These are phyloP conservation scores for Penicillium sp. DNA, from an alignment of 2,329 filamentous ascomycete genomes.

Conservation along the genomic window DNA sequence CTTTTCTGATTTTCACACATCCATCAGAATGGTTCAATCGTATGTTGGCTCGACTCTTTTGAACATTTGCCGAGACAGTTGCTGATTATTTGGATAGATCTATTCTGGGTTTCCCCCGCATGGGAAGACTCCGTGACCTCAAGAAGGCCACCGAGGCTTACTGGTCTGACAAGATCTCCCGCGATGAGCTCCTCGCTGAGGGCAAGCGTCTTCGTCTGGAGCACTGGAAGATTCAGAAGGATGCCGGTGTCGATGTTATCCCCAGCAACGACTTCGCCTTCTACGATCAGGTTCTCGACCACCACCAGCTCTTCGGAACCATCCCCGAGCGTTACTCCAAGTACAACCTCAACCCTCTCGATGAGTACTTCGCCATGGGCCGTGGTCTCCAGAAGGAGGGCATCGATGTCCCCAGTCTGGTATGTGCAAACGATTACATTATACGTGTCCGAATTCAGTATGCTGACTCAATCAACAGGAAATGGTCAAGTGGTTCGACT, in stretches of 20 bases:
- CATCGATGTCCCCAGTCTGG: slow-evolving; percentile 84
- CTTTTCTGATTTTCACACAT: slow-evolving; percentile 22
- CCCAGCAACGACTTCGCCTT: slow-evolving; percentile 99
- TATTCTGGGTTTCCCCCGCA: slow-evolving; percentile 97
- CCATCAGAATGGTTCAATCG: slow-evolving; percentile 61
- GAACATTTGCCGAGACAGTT: neutral
- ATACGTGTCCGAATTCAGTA: neutral
- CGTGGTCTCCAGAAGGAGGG: slow-evolving; percentile 84
- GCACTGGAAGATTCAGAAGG: slow-evolving; percentile 99
- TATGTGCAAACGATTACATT: slow-evolving; percentile 38
- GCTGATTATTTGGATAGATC: slow-evolving; percentile 47
- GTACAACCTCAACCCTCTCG: slow-evolving; percentile 80
- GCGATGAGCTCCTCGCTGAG: slow-evolving; percentile 86
- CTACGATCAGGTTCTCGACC: slow-evolving; percentile 54
- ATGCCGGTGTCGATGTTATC: slow-evolving; percentile 95
- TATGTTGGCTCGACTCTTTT: slow-evolving; percentile 38
- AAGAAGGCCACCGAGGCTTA: slow-evolving; percentile 99
- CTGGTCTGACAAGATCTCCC: slow-evolving; percentile 93
- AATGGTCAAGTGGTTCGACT: slow-evolving; percentile 99
- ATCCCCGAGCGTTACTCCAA: slow-evolving; percentile 91
- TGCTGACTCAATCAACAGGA: slow-evolving; percentile 53
- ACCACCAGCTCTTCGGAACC: slow-evolving; percentile 56
- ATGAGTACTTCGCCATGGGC: slow-evolving; percentile 99
- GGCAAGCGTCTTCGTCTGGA: slow-evolving; percentile 94
- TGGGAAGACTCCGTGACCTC: slow-evolving; percentile 97